Percentiles rank a stretch among this genome's conserved stretches.
Conservation (phyloP, 192 early-diverging fungal species). For the Gonapodya sp. region DNA sequence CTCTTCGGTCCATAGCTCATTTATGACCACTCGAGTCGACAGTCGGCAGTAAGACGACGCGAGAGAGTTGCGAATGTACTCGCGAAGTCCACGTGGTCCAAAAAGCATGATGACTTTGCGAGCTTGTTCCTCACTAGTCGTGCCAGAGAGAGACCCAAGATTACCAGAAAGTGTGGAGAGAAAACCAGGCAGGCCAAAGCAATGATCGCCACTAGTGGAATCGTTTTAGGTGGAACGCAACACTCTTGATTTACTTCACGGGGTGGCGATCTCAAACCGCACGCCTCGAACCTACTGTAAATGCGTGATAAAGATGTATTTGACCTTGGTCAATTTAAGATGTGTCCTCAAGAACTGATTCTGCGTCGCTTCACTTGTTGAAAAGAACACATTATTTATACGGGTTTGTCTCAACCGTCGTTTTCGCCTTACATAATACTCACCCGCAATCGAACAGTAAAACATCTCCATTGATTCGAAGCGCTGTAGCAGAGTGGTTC, state of each 20-base stretch:
- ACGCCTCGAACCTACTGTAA: neutral
- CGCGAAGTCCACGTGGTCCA: neutral
- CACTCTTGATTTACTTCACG: neutral
- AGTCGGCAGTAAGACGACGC: neutral
- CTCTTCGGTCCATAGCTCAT: neutral
- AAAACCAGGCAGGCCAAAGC: neutral
- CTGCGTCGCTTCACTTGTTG: neutral
- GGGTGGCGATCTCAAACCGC: neutral
- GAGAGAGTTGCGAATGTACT: neutral
- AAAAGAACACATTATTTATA: too few species aligned
- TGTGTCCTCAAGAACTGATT: neutral
- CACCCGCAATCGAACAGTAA: constrained; percentile 8
- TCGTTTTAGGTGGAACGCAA: neutral
- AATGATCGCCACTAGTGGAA: neutral
- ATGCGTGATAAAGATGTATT: neutral
- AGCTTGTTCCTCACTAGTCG: neutral
- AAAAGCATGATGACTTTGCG: neutral
- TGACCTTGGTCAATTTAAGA: neutral
- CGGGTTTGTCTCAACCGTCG: too few species aligned
- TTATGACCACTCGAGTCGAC: neutral
- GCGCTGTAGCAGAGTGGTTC: neutral
- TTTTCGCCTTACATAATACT: neutral
- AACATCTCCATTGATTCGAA: neutral
- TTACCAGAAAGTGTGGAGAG: neutral
- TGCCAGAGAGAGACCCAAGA: neutral